These are phyloP conservation scores for Pestalotiopsis sp. DNA, from an alignment of 2,329 filamentous ascomycete species.

Conservation along the genomic window DNA sequence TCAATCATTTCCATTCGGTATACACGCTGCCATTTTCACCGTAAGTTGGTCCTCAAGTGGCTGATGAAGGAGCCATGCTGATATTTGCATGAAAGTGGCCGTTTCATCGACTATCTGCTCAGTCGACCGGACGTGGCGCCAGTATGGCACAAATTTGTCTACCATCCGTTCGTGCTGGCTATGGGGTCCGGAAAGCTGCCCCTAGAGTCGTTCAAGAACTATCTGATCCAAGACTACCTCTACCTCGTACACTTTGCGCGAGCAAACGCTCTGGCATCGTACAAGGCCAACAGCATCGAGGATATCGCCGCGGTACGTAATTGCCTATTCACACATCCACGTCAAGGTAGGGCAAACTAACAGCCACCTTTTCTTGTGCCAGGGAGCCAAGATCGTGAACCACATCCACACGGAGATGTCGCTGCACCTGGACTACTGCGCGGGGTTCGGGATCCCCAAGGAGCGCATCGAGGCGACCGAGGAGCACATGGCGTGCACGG, in stretches of 20 bases:
- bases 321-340: background rate
- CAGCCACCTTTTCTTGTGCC: slow-evolving; percentile 7
- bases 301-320: slow-evolving; percentile 69
- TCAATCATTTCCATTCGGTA: slow-evolving; percentile 79
- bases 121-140: slow-evolving; percentile 72
- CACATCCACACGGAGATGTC: slow-evolving; percentile 81
- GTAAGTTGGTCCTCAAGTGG: slow-evolving; percentile 37
- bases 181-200: slow-evolving; percentile 78
- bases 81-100: slow-evolving; percentile 53
- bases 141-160: slow-evolving; percentile 75
- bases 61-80: background rate
- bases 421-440: slow-evolving; percentile 82
- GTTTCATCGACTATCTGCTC: slow-evolving; percentile 83
- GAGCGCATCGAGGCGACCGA: slow-evolving; percentile 72
- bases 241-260: slow-evolving; percentile 90
- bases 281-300: slow-evolving; percentile 76
- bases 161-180: slow-evolving; percentile 80
- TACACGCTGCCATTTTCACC: slow-evolving; percentile 70
- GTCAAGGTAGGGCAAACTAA: background rate
- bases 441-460: slow-evolving; percentile 75
- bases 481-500: slow-evolving; percentile 68
- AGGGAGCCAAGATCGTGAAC: slow-evolving; percentile 71
- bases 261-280: slow-evolving; percentile 82
- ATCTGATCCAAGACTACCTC: slow-evolving; percentile 90
- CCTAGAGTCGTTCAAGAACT: slow-evolving; percentile 79